Conservation (phyloP, 2,329 filamentous ascomycete species). For the Immersiporthe knoxdaviesiana region DNA sequence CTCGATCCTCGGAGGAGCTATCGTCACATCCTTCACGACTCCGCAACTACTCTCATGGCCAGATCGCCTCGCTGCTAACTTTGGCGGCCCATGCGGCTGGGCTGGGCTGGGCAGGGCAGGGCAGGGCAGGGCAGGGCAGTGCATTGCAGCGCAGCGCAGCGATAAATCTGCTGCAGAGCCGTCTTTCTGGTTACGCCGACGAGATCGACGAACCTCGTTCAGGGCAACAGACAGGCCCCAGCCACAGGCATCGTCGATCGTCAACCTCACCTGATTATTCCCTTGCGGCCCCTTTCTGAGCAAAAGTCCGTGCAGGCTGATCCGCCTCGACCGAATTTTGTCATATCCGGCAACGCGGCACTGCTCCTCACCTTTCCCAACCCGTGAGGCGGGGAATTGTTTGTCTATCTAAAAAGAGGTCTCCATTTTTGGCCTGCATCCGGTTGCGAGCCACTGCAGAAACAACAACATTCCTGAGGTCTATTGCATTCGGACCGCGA, state of each 20-base stretch:
- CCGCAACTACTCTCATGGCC: conserved; percentile 20
- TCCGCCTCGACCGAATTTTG: background rate
- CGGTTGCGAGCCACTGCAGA: conserved; percentile 10
- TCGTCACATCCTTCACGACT: conserved; percentile 5
- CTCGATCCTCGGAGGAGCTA: conserved; percentile 17
- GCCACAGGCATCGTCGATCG: conserved; percentile 10
- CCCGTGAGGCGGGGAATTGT: conserved; percentile 3
- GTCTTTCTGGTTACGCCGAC: background rate
- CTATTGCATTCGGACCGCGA: conserved; percentile 12
- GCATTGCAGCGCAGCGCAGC: background rate
- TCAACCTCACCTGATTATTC: conserved; percentile 23
- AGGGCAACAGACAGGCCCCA: background rate
- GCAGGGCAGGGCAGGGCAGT: conserved; percentile 7
- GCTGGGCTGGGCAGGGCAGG: background rate
- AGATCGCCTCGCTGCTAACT: conserved; percentile 18
- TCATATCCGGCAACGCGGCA: conserved; percentile 19
- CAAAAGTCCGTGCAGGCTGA: background rate
- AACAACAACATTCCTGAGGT: conserved; percentile 3
- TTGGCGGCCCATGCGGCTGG: conserved; percentile 20
- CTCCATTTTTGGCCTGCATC: conserved; percentile 1
- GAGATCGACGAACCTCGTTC: conserved; percentile 10
- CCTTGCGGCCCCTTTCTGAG: conserved; percentile 16
- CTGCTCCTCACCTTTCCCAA: conserved; percentile 24
- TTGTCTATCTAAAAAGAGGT: background rate
- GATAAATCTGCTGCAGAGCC: background rate